Conservation (phyloP, 345 rosid species). For the Syzygium oleosum region DNA sequence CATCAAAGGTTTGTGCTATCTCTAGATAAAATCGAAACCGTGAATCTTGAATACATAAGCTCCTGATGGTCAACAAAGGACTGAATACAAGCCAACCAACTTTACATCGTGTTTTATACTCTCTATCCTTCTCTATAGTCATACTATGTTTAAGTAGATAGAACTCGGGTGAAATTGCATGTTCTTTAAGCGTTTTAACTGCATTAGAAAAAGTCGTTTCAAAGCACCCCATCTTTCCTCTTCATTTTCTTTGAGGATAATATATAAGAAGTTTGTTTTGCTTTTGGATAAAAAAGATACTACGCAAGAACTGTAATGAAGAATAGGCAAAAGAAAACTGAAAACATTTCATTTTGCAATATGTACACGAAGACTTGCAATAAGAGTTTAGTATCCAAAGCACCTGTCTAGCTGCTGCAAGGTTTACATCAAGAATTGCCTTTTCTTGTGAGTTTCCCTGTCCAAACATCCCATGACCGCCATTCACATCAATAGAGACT, state of each 20-base stretch:
- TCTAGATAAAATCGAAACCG: not conserved
- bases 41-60: not conserved
- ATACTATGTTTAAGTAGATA: not conserved
- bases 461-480: slow-evolving; percentile 95
- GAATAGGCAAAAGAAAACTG: not conserved
- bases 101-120: not conserved
- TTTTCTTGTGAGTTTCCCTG: slow-evolving; percentile 84
- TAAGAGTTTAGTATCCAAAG: slow-evolving; percentile 7
- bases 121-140: not conserved
- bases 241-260: not conserved
- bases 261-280: not conserved
- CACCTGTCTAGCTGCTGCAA: slow-evolving; percentile 91
- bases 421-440: slow-evolving; percentile 89
- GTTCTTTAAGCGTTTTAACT: not conserved
- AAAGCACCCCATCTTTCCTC: not conserved
- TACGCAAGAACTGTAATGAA: not conserved
- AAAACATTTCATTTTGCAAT: not conserved
- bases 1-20: not conserved
- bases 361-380: not conserved
- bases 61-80: not conserved
- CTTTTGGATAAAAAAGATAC: not conserved
- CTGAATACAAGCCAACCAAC: not conserved
- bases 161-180: not conserved
- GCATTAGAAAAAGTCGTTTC: not conserved
- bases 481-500: slow-evolving; percentile 96